phyloP scores from a whole-genome alignment of 331 rosid genomes.

The Acacia pycnantha region DNA sequence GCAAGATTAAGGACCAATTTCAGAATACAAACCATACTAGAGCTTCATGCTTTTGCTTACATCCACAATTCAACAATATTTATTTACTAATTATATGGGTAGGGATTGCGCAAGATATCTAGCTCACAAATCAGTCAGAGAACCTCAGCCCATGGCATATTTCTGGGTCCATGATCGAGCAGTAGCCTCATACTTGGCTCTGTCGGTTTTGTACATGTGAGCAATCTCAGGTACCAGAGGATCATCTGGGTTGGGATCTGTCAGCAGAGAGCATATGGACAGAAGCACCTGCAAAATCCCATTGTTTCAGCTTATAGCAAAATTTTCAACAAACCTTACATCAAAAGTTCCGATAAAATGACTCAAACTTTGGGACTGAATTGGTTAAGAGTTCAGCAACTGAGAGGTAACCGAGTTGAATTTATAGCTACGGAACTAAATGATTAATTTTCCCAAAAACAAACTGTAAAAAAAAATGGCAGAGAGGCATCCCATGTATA shows the following conservation, averaged over 20 bases:
- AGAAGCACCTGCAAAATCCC: constrained; percentile 59
- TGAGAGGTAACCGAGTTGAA: background rate
- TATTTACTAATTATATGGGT: constrained; percentile 38
- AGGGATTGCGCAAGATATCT: constrained; percentile 7
- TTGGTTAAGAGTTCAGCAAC: background rate
- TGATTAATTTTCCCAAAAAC: background rate
- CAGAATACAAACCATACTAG: background rate
- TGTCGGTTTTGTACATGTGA: constrained; percentile 66
- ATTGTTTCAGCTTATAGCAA: constrained; percentile 2
- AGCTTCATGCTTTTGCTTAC: background rate
- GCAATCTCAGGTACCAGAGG: constrained; percentile 83
- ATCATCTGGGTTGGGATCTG: constrained; percentile 88
- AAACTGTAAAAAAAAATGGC: background rate
- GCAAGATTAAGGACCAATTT: background rate
- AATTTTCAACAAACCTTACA: background rate
- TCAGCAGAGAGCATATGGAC: constrained; percentile 73
- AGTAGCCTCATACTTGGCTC: constrained; percentile 63
- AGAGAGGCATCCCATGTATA: background rate
- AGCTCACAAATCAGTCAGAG: background rate
- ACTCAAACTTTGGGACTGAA: background rate
- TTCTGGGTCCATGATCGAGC: constrained; percentile 83
- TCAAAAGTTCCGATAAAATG: background rate
- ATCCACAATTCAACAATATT: constrained; percentile 24
- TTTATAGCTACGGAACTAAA: no score
- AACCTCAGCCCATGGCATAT: constrained; percentile 71